phyloP scores from a whole-genome alignment of 2,329 filamentous ascomycete species.

The Microascus cirrosus region DNA sequence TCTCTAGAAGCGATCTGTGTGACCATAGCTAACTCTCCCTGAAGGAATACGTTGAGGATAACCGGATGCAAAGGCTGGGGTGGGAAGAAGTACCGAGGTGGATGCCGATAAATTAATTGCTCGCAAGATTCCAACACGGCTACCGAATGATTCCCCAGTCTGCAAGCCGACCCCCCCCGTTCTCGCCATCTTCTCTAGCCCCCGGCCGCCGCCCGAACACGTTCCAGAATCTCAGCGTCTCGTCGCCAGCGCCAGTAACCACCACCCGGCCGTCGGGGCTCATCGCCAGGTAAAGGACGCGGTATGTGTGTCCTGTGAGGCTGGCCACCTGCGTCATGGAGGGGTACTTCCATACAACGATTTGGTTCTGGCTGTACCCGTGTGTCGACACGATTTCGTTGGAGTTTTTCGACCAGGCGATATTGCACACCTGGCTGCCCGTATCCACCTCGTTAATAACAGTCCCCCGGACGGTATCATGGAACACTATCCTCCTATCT shows the following conservation, averaged over 20 bases:
- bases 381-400: constrained; percentile 97
- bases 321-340: constrained; percentile 96
- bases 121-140: constrained; percentile 8
- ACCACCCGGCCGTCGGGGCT: constrained; percentile 90
- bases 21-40: background rate
- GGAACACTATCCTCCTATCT: constrained; percentile 93
- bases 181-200: constrained; percentile 55
- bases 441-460: constrained; percentile 86
- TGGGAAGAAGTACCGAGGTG: background rate
- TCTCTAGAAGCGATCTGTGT: background rate
- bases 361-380: constrained; percentile 95
- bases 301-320: constrained; percentile 90
- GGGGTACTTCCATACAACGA: constrained; percentile 98
- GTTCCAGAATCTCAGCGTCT: constrained; percentile 94
- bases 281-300: constrained; percentile 93
- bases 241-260: constrained; percentile 91
- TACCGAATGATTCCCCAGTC: constrained; percentile 78
- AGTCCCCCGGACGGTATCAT: constrained; percentile 81
- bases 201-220: constrained; percentile 79
- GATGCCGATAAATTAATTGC: background rate
- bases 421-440: constrained; percentile 95
- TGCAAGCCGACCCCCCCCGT: constrained; percentile 48
- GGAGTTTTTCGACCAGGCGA: constrained; percentile 94
- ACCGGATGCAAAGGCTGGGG: background rate
- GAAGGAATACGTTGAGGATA: background rate